Evolutionary conservation across 2,329 filamentous ascomycete species (phyloP).

Genomic region (Cucurbitaria berberidis): DNA sequence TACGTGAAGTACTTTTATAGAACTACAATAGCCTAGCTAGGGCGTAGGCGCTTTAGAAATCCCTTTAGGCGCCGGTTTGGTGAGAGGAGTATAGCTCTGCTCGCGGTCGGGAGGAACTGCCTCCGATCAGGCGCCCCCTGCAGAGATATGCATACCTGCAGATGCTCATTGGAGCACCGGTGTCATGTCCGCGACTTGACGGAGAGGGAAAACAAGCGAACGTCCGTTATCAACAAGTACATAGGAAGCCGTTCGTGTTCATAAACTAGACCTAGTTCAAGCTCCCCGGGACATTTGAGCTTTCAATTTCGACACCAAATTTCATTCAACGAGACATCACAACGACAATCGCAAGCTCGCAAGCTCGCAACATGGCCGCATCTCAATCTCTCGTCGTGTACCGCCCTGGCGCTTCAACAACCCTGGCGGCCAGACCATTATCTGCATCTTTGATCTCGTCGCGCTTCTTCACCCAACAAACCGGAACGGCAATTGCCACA

Average conservation of each 20-base stretch:
- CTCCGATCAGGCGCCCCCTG: slow-evolving; percentile 13
- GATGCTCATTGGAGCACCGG: slow-evolving; percentile 11
- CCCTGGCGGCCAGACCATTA: slow-evolving; percentile 5
- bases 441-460: slow-evolving; percentile 18
- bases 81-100: too few relatives aligned
- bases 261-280: neutral
- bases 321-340: neutral
- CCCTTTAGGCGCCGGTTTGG: too few relatives aligned
- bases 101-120: slow-evolving; percentile 10
- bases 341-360: neutral
- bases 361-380: slow-evolving; percentile 8
- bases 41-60: too few relatives aligned
- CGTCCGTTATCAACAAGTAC: neutral
- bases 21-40: too few relatives aligned
- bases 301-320: neutral
- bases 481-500: slow-evolving; percentile 36
- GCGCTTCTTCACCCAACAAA: slow-evolving; percentile 22
- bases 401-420: slow-evolving; percentile 3
- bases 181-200: neutral
- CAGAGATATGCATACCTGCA: neutral
- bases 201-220: neutral
- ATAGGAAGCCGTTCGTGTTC: neutral
- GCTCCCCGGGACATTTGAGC: neutral
- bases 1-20: too few relatives aligned
- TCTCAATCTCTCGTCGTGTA: slow-evolving; percentile 23